These are phyloP conservation scores for Plasmodium vivax DNA, from an alignment of 169 alveolate genomes.

Conservation along the genomic window DNA sequence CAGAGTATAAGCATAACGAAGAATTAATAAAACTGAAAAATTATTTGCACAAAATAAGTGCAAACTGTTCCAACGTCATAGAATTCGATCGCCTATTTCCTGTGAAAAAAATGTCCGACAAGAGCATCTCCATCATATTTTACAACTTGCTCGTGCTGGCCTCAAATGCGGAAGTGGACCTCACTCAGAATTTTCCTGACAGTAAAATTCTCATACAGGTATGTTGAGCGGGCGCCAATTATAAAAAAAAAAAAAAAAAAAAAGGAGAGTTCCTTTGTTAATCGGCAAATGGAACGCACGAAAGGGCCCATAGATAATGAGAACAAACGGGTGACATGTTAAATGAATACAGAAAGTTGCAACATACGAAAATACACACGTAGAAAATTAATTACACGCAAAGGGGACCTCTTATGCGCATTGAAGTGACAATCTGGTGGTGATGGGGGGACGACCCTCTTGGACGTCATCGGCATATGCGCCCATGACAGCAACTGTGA, in stretches of 20 bases:
- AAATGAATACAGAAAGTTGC: neutral
- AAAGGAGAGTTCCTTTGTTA: neutral
- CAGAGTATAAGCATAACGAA: constrained; percentile 39
- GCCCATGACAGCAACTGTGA: neutral
- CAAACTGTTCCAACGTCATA: neutral
- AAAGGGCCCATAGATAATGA: neutral
- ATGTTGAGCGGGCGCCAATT: neutral
- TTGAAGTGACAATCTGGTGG: neutral
- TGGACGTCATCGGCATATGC: neutral
- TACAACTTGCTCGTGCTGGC: constrained; percentile 68
- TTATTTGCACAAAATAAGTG: constrained; percentile 46
- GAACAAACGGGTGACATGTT: neutral
- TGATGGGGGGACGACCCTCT: neutral
- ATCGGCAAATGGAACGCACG: neutral
- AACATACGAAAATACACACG: neutral
- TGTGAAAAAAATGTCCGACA: constrained; percentile 19
- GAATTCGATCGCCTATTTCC: constrained; percentile 62
- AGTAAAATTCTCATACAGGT: constrained; percentile 44
- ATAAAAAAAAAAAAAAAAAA: neutral
- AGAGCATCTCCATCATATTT: constrained; percentile 36
- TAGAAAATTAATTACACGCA: neutral
- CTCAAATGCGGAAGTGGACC: constrained; percentile 60
- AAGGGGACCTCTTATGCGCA: neutral
- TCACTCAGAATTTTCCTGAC: constrained; percentile 49
- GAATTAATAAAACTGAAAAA: constrained; percentile 60